phyloP scores from a whole-genome alignment of 768 basidiomycete genomes.

The Tylopilus sp. region DNA sequence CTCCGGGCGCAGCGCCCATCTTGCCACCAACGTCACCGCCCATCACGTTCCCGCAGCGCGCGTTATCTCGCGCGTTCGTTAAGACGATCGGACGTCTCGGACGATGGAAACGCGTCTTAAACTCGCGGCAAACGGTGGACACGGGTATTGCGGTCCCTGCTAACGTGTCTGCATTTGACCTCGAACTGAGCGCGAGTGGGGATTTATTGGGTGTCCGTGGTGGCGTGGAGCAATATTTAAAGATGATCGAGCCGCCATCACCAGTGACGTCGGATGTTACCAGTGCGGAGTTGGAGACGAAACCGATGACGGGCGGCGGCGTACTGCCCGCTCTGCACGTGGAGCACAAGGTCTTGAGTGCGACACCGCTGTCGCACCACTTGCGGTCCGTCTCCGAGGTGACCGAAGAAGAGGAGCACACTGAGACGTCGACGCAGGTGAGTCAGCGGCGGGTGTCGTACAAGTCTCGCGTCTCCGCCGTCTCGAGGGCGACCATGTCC shows the following conservation, averaged over 20 bases:
- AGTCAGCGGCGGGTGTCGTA: constrained; percentile 14
- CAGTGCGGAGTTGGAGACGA: constrained; percentile 4
- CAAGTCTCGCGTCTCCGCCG: constrained; percentile 21
- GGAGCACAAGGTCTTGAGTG: constrained; percentile 8
- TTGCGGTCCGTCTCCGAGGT: constrained; percentile 31
- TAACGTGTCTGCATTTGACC: constrained; percentile 69
- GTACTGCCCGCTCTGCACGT: neutral
- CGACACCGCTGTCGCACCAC: constrained; percentile 13
- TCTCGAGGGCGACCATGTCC: constrained; percentile 20
- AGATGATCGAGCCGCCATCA: constrained; percentile 44
- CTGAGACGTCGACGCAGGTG: constrained; percentile 17
- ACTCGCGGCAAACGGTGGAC: constrained; percentile 38
- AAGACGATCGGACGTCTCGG: constrained; percentile 82
- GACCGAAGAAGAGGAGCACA: constrained; percentile 27
- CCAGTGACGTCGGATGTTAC: constrained; percentile 14
- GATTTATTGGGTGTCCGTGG: constrained; percentile 61
- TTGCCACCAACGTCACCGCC: constrained; percentile 35
- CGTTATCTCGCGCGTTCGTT: constrained; percentile 72
- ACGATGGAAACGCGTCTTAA: constrained; percentile 76
- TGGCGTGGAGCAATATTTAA: constrained; percentile 65
- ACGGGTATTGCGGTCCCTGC: constrained; percentile 35
- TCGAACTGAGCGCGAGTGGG: constrained; percentile 56
- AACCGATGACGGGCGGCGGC: neutral
- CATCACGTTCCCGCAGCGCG: constrained; percentile 51
- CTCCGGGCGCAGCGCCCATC: constrained; percentile 16